Base-by-base conservation (phyloP, 2,329 filamentous ascomycete genomes). In the Colletotrichum salicis region DNA sequence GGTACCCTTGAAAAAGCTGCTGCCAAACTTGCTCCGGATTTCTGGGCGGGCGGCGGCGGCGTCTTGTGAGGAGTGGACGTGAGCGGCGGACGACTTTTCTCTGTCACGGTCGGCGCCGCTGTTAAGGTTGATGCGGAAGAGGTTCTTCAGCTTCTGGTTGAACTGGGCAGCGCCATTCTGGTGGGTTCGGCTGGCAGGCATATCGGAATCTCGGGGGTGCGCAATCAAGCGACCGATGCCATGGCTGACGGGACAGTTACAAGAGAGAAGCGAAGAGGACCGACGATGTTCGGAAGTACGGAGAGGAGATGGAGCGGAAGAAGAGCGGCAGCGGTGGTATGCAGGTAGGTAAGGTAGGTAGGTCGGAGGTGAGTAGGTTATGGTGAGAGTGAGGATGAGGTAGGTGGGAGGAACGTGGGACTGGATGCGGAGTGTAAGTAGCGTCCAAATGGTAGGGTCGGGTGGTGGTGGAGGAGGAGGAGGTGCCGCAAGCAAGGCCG, bases 1-100 rank as follows among this genome's bases (percentile, higher is more conserved):
- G 77, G 93, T 92, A 69, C 92, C 93, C 73, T 92, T 94, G 78
- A 97, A 93, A 85, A 97, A 97, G 78, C 94, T 96, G 81, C 97
- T 94, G 77, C 94, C 91, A 80, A 95, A 93, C 66, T 90, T 87
- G 75, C 87, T 88, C 81, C 93, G 94, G 48, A 62, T 48, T 31
- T 74, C 71, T 59, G 73, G 73, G 22, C 66, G 71, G 15, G 67
- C 45, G 33, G 70, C 61, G 11, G 67, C 19, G 57, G 67, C 62
- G 59, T 77, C 83, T 83, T 76, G 93, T 90, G 73, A 88, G 83
- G 55, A 45, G 24, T 71, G 67, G 57, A 62, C 41, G 57, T 72
- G 67, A 41, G 67, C 70, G 80, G 90, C 90, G 74, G 68, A 60
- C 15, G 73, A 65, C 67, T 74, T 73, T 56, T 73, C 70, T 37